These are phyloP conservation scores for Apiospora koreana DNA, from an alignment of 2,329 filamentous ascomycete genomes.

Conservation along the genomic window DNA sequence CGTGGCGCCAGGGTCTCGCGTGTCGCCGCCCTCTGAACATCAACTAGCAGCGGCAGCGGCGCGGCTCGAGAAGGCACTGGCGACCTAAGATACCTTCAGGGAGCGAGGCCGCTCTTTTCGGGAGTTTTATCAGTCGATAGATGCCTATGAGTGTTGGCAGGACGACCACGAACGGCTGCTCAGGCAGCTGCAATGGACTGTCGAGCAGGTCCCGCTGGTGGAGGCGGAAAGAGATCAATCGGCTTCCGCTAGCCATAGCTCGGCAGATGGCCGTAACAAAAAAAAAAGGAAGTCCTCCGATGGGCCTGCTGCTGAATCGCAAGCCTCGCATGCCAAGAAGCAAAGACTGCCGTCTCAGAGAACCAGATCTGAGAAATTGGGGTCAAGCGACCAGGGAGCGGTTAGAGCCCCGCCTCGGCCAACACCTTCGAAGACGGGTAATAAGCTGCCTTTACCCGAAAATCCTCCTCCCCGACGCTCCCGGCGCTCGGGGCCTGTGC, in stretches of 20 bases:
- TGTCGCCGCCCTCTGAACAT: too few species aligned
- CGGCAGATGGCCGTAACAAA: not conserved
- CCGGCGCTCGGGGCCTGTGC: not conserved
- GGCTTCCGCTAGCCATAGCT: not conserved
- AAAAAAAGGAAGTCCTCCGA: not conserved
- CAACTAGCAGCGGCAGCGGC: not conserved
- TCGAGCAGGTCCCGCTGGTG: not conserved
- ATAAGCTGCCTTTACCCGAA: not conserved
- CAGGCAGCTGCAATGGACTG: not conserved
- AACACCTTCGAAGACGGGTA: not conserved
- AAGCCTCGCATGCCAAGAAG: not conserved
- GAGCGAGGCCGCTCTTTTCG: not conserved
- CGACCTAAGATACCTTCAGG: not conserved
- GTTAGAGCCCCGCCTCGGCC: not conserved
- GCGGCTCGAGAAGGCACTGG: not conserved
- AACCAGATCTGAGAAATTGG: not conserved
- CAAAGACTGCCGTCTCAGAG: not conserved
- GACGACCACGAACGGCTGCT: not conserved
- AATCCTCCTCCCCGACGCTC: not conserved
- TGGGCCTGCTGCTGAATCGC: not conserved
- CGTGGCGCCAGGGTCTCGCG: too few species aligned
- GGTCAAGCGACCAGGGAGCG: not conserved
- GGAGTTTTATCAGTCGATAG: not conserved
- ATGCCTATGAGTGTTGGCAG: not conserved
- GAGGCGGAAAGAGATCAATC: not conserved